phyloP scores from a whole-genome alignment of 2,329 filamentous ascomycete species.

The Tolypocladium pustulatum region DNA sequence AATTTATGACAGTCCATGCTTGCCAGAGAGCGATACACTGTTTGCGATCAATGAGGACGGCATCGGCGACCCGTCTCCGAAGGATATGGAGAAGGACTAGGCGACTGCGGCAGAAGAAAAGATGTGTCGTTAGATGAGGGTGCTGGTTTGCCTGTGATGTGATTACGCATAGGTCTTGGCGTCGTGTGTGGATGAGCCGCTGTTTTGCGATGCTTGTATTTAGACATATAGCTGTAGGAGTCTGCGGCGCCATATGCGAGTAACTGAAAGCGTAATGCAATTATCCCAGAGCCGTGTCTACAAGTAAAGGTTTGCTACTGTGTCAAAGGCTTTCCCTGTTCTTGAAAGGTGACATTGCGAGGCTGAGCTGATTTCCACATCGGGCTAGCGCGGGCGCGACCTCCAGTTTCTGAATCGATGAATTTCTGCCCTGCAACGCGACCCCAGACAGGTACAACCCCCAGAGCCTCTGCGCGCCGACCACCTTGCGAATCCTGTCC shows the following conservation, averaged over 20 bases:
- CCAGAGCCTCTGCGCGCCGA: neutral
- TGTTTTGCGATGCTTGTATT: neutral
- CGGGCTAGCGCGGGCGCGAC: constrained; percentile 22
- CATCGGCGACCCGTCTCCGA: constrained; percentile 89
- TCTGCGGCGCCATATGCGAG: neutral
- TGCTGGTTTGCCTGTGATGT: neutral
- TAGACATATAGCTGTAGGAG: neutral
- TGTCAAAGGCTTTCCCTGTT: constrained; percentile 3
- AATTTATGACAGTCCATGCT: constrained; percentile 96
- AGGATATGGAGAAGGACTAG: constrained; percentile 81
- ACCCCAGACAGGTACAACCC: constrained; percentile 11
- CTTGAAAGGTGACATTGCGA: neutral
- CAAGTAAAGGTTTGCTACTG: neutral
- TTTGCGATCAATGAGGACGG: constrained; percentile 97
- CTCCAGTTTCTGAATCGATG: constrained; percentile 5
- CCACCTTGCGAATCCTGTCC: neutral
- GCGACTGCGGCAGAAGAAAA: neutral
- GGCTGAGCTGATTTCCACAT: constrained; percentile 23
- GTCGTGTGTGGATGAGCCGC: constrained; percentile 11
- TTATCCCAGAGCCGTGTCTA: neutral
- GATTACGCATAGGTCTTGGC: constrained; percentile 17
- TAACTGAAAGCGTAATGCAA: neutral
- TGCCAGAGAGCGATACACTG: constrained; percentile 91
- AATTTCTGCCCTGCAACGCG: constrained; percentile 23
- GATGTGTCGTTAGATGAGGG: neutral